Evolutionary conservation across 805 yeast genomes (phyloP), one percentile per base, ranked within the genome.

Genomic region (Metschnikowia henanensis): DNA sequence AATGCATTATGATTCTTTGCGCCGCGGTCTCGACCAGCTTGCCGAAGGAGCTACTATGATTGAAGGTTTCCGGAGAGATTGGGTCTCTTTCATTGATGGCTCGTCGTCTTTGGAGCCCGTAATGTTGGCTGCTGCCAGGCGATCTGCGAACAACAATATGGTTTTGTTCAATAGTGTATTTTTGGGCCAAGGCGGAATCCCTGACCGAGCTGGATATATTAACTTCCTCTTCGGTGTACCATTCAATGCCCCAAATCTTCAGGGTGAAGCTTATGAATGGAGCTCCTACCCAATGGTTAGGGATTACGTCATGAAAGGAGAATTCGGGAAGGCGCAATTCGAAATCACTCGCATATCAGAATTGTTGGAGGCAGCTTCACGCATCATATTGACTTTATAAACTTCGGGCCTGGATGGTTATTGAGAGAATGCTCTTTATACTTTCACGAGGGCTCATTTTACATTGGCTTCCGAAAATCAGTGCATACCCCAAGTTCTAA

Each of bases 111-210:
- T 80, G 3, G 95, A 91, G 59, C 90, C 95, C 1, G 79, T 89
- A 1, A 59, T 84, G 43, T 66, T 87, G 30, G 76, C 91, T 0
- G 80, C 83, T 35, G 81, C 79, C 50, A 72, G 98, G 55, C 79
- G 87, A 84, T 80, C 79, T 44, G 86, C 94, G 87, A 91, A 91
- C 62, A 74, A 80, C n/a, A 79, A 80, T 47, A 63, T 88, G 55
- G 62, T 78, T 3, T 60, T 65, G 13, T 70, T 87, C 45, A 84
- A 82, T 49, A 76, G 76, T 49, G 61, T 70, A 16, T 76, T 87
- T 50, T 57, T 83, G 8, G 59, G 68, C 6, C 59, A 68, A 1
- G 66, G 64, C 6, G 79, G 79, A 1, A 53, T 77, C 1, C 70
- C 71, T 4, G 57, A 65, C 5, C 72, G 96, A 28, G 70, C 79